Base-by-base conservation (phyloP, 1,139 yeast genomes). In the Diutina neorugosa region DNA sequence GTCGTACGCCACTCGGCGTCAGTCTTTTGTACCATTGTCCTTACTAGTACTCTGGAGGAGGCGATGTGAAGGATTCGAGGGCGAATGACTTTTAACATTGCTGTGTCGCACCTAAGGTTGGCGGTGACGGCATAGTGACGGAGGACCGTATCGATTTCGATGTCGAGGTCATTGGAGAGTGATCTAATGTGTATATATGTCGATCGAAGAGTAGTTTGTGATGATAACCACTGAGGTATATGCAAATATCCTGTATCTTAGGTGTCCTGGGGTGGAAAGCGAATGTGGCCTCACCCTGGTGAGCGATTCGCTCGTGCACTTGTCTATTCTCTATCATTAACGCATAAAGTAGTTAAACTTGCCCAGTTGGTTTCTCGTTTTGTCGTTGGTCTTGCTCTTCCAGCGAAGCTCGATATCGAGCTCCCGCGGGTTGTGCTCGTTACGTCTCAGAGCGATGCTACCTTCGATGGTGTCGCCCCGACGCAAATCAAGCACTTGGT, bases 1-100 rank as follows among this genome's bases (percentile, higher is more conserved):
- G 81, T 68, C 0, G 96, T 95, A 61, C 79, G 75, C 98, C 98
- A 93, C 66, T 88, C 93, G 34, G 70, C 65, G 6, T 83, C 85
- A 3, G 82, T 57, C 60, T 80, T 82, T 31, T 31, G 37, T 7
- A 31, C n/a, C 37, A 31, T 31, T 31, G 37, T 31, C 37, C 37
- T 31, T 14, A 31, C 37, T 2, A 31, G 12, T 9, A 31, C 37
- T 11, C 37, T 8, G 37, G 37, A 31, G 3, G 14, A 11, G 37
- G 16, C 37, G 37, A 31, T 31, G 37, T 8, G 14, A 31, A 11
- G 37, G n/a, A 31, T 31, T n/a, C 37, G 37, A 14, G 37, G 37
- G 37, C 37, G 37, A 31, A 31, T 11, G 37, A 14, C 37, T 31
- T 31, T 31, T 31, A 31, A 31, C 37, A 31, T 31, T 31, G 37